Evolutionary conservation across 768 basidiomycete genomes (phyloP).

Genomic region (Kwoniella sp.): DNA sequence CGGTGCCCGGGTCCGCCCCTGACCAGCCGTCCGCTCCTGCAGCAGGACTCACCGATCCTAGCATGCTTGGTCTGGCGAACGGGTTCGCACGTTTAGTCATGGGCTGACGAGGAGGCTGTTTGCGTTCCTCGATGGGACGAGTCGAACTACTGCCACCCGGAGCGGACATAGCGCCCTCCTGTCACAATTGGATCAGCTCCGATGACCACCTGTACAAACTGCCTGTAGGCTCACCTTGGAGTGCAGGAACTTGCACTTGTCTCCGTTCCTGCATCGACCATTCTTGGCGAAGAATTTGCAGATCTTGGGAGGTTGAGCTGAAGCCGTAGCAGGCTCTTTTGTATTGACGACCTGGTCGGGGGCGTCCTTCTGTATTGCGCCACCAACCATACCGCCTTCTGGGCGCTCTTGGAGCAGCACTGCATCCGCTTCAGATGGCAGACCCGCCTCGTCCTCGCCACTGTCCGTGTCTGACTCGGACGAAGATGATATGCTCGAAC

Average conservation of each 20-base stretch:
- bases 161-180: not conserved
- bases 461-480: constrained; percentile 35
- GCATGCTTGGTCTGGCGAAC: constrained; percentile 59
- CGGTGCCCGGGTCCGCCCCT: too few species aligned
- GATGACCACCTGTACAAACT: too few species aligned
- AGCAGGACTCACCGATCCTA: constrained; percentile 65
- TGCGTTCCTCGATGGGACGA: too few species aligned
- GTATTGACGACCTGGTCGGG: too few species aligned
- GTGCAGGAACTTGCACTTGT: constrained; percentile 42
- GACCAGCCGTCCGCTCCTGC: too few species aligned
- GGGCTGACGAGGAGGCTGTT: constrained; percentile 15
- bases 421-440: constrained; percentile 12
- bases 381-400: too few species aligned
- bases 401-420: too few species aligned
- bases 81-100: constrained; percentile 17
- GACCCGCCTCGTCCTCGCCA: constrained; percentile 21
- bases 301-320: constrained; percentile 2
- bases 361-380: too few species aligned
- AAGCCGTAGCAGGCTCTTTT: not conserved
- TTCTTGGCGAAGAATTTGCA: constrained; percentile 36
- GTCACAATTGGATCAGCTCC: too few species aligned
- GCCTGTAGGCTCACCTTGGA: constrained; percentile 2
- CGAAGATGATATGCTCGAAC: constrained; percentile 36
- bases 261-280: constrained; percentile 34
- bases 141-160: too few species aligned